Base-by-base conservation (phyloP, 768 basidiomycete genomes). In the Heimioporus sp. region DNA sequence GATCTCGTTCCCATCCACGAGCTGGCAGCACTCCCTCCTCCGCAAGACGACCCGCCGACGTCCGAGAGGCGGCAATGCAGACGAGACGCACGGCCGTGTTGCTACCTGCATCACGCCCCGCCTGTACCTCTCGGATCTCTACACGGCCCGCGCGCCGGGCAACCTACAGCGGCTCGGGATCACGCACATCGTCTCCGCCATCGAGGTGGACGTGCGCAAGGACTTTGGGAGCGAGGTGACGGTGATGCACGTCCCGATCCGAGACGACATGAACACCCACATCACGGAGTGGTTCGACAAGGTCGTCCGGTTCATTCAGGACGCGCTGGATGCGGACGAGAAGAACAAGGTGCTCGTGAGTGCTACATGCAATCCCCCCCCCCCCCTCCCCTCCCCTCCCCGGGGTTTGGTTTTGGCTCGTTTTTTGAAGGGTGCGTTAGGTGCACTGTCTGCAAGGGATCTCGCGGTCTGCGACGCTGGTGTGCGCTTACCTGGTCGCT, bases 361-460 rank as follows among this genome's bases (percentile, higher is more conserved):
- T 63, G 47, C n/a, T 40, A 38, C 28, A 43, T 30, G 16, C 21
- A 10, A n/a, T n/a, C n/a, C n/a, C n/a, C n/a, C n/a, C n/a, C n/a
- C n/a, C n/a, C n/a, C n/a, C n/a, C n/a, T n/a, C n/a, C n/a, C n/a
- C n/a, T n/a, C n/a, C n/a, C n/a, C n/a, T n/a, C n/a, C 19, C 35
- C 7, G 17, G 24, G 6, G n/a, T n/a, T 8, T 20, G 38, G 36
- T n/a, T 11, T 11, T 44, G 16, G 17, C 43, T 19, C n/a, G 36
- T 19, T 35, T 46, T 42, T 48, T 40, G 32, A 41, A 51, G 30
- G 38, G 16, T 32, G 38, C 5, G 48, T 30, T 30, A 90, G 87
- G 86, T 91, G 12, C 90, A 92, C 65, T 91, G 90, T 64, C 67
- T 82, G 37, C 81, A 83, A 67, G 90, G 90, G 38, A 77, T 90